Evolutionary conservation across 2,329 filamentous ascomycete species (phyloP).

Genomic region (Colletotrichum musae): DNA sequence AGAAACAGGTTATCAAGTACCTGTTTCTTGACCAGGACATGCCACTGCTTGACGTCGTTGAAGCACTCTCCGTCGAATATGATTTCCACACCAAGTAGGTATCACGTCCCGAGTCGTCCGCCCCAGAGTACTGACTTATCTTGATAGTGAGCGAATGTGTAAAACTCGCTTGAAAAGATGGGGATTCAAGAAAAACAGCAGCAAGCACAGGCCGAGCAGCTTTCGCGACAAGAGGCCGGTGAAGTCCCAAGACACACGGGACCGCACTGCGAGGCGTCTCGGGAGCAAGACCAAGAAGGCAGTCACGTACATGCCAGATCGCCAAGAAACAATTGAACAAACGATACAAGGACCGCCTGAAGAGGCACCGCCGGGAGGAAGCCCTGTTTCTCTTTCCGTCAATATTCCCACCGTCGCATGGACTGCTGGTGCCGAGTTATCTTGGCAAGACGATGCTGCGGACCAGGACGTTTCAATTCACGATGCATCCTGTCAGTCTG

Average conservation of each 20-base stretch:
- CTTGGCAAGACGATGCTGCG: no score
- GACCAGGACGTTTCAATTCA: no score
- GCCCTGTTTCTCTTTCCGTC: no score
- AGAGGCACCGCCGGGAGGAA: no score
- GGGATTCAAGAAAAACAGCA: slow-evolving; percentile 2
- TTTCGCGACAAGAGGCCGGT: not conserved
- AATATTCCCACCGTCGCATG: no score
- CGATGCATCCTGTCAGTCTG: no score
- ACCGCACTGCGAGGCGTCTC: not conserved
- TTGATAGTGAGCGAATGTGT: not conserved
- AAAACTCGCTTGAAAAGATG: slow-evolving; percentile 3
- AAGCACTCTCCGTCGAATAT: not conserved
- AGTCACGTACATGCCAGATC: no score
- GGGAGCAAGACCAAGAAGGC: no score
- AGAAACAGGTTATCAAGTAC: not conserved
- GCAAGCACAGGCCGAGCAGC: not conserved
- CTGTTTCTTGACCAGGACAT: not conserved
- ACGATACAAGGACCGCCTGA: no score
- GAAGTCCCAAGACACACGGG: not conserved
- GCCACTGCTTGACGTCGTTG: not conserved
- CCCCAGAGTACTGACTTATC: no score
- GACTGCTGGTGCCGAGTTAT: no score
- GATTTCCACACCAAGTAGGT: not conserved
- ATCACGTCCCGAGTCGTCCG: not conserved
- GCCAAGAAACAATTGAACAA: no score